These are phyloP conservation scores for Kwoniella dendrophila DNA, from an alignment of 768 basidiomycete genomes.

Conservation along the genomic window DNA sequence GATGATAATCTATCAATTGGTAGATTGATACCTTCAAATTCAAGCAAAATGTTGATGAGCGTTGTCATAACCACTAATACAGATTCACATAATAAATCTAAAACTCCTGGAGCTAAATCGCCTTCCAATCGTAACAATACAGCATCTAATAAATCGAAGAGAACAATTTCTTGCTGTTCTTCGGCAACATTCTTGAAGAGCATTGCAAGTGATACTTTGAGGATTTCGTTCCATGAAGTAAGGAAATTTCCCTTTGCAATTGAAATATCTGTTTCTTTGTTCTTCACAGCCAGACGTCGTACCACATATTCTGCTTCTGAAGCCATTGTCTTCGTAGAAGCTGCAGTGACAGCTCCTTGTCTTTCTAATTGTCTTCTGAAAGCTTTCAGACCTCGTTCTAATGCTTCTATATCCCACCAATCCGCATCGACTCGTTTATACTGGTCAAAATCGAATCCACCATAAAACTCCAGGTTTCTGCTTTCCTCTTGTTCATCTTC, in stretches of 20 bases:
- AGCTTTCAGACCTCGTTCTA: conserved; percentile 69
- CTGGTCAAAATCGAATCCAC: conserved; percentile 41
- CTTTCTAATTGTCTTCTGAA: conserved; percentile 67
- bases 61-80: conserved; percentile 81
- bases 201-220: conserved; percentile 83
- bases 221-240: conserved; percentile 78
- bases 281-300: conserved; percentile 82
- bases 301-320: conserved; percentile 74
- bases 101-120: conserved; percentile 70
- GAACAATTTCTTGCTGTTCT: conserved; percentile 80
- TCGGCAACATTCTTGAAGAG: conserved; percentile 81
- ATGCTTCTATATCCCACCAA: conserved; percentile 59
- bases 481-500: conserved; percentile 58
- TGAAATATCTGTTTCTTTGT: conserved; percentile 78
- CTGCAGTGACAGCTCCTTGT: conserved; percentile 65
- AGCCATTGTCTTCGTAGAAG: conserved; percentile 68
- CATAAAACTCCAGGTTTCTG: conserved; percentile 36
- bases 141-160: conserved; percentile 85
- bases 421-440: conserved; percentile 40
- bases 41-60: conserved; percentile 60
- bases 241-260: conserved; percentile 71
- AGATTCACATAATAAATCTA: conserved; percentile 80
- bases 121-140: conserved; percentile 71
- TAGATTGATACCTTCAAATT: conserved; percentile 58
- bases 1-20: conserved; percentile 77